Evolutionary conservation across 176 grass and related monocot genomes (phyloP).

Genomic region (Oryza glumipatula): DNA sequence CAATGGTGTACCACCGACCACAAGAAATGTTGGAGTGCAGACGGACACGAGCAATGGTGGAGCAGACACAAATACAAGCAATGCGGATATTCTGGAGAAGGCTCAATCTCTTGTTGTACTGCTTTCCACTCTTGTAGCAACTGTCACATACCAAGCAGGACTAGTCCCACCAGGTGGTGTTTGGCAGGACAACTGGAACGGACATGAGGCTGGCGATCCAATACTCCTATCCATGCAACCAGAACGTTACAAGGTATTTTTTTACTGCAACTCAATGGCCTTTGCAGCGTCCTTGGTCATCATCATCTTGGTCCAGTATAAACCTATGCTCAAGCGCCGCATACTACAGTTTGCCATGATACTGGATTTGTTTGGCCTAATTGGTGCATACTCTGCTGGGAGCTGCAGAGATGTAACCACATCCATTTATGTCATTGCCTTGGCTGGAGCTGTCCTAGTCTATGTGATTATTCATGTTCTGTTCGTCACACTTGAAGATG

Average conservation of each 20-base stretch:
- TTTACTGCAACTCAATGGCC: conserved; percentile 39
- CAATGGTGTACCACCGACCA: too few species aligned
- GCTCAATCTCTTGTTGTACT: conserved; percentile 11
- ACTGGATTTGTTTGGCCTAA: conserved; percentile 36
- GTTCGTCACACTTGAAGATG: not conserved
- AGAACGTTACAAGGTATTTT: conserved; percentile 31
- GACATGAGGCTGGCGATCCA: not conserved
- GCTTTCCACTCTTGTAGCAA: conserved; percentile 32
- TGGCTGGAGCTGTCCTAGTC: conserved; percentile 3
- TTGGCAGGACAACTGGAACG: conserved; percentile 8
- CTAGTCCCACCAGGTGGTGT: conserved; percentile 39
- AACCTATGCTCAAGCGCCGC: not conserved
- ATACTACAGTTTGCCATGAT: conserved; percentile 32
- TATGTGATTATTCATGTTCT: conserved; percentile 20
- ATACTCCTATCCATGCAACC: conserved; percentile 9
- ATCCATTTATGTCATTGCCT: conserved; percentile 26
- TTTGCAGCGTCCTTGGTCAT: conserved; percentile 45
- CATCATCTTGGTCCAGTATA: conserved; percentile 26
- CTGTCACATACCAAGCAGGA: conserved; percentile 45
- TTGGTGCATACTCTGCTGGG: conserved; percentile 43
- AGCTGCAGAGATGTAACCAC: conserved; percentile 8
- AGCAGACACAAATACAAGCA: not conserved
- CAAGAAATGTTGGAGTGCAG: too few species aligned
- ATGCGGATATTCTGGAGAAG: not conserved
- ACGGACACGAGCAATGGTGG: too few species aligned